Conservation (phyloP, 1,284 basidiomycete genomes). For the Garcileccinum viscosum region DNA sequence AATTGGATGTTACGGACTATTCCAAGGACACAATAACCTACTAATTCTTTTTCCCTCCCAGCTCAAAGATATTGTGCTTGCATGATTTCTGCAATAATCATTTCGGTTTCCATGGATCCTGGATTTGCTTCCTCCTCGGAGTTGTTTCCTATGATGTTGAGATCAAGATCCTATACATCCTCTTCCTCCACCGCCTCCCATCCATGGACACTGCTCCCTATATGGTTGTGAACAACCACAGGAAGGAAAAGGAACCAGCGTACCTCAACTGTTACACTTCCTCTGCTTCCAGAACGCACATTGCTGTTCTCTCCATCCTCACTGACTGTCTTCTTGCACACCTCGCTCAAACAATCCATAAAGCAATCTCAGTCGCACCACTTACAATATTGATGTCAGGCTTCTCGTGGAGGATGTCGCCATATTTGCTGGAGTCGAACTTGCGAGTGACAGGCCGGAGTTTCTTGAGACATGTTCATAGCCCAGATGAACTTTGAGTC, state of each 20-base stretch:
- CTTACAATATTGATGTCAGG: conserved; percentile 68
- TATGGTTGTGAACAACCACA: no score
- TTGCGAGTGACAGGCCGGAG: conserved; percentile 70
- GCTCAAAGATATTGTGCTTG: no score
- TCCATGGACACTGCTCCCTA: no score
- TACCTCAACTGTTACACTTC: conserved; percentile 74
- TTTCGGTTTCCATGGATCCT: no score
- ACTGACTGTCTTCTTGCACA: conserved; percentile 71
- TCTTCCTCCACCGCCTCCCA: no score
- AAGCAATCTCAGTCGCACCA: conserved; percentile 82
- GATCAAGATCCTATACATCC: no score
- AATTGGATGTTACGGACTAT: no score
- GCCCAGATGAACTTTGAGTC: conserved; percentile 58
- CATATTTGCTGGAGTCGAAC: conserved; percentile 73
- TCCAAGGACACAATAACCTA: no score
- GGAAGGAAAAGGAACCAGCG: conserved; percentile 14
- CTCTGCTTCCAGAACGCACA: conserved; percentile 61
- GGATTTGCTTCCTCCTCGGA: no score
- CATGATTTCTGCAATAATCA: no score
- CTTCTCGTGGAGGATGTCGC: conserved; percentile 68
- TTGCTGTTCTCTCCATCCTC: conserved; percentile 67
- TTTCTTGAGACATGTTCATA: conserved; percentile 69
- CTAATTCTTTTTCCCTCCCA: no score
- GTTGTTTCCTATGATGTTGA: no score
- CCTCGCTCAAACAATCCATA: conserved; percentile 73